Percentiles rank a stretch among this genome's conserved stretches.
These are phyloP conservation scores for Emergomyces orientalis DNA, from an alignment of 2,329 filamentous ascomycete genomes.

Conservation along the genomic window DNA sequence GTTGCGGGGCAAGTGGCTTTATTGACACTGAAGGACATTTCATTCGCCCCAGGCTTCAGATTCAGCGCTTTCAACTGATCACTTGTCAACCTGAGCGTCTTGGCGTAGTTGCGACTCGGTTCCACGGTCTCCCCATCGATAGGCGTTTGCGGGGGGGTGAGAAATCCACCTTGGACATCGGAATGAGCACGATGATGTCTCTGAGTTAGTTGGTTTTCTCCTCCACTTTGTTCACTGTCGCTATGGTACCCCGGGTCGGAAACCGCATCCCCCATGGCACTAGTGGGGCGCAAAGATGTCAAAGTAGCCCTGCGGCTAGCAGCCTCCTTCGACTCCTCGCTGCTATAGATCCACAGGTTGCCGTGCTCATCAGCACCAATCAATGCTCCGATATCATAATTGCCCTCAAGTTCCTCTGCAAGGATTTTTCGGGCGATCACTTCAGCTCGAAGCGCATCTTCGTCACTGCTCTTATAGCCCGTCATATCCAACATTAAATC, in stretches of 20 bases:
- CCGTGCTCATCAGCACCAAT: constrained; percentile 93
- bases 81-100: constrained; percentile 88
- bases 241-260: constrained; percentile 95
- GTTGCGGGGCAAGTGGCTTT: constrained; percentile 81
- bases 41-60: constrained; percentile 76
- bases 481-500: constrained; percentile 98
- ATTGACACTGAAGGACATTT: constrained; percentile 94
- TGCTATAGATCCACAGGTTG: constrained; percentile 99
- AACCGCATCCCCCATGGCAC: constrained; percentile 64
- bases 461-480: constrained; percentile 87
- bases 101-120: constrained; percentile 81
- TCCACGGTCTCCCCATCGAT: constrained; percentile 44
- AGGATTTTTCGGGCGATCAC: constrained; percentile 88
- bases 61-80: constrained; percentile 83
- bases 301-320: constrained; percentile 58
- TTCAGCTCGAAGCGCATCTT: constrained; percentile 83
- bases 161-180: constrained; percentile 58
- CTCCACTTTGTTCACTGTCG: constrained; percentile 59
- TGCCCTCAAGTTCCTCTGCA: constrained; percentile 83
- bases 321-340: constrained; percentile 86
- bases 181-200: constrained; percentile 53
- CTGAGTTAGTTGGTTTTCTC: constrained; percentile 51
- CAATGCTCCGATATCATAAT: constrained; percentile 90
- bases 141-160: constrained; percentile 49
- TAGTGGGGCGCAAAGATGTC: constrained; percentile 42